Percentiles rank a stretch among this genome's conserved stretches.
phyloP scores from a whole-genome alignment of 768 basidiomycete species.

The Russula brevipes region DNA sequence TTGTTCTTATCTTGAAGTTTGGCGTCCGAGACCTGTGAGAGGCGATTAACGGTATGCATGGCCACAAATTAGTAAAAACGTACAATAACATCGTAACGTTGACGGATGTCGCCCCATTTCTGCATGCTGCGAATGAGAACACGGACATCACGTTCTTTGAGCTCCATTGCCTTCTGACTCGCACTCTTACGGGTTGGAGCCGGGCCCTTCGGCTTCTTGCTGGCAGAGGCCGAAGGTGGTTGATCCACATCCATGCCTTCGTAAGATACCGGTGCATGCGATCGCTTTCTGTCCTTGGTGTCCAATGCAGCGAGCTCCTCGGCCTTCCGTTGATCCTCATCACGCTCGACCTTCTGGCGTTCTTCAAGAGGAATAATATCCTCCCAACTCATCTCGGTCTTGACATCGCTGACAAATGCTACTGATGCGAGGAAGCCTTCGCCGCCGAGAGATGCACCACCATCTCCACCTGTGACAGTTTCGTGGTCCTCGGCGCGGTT shows the following conservation, averaged over 20 bases:
- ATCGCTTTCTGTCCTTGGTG: conserved; percentile 66
- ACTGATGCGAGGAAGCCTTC: conserved; percentile 95
- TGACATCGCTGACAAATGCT: conserved; percentile 94
- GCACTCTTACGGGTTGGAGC: conserved; percentile 81
- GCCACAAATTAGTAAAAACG: conserved; percentile 33
- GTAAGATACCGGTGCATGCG: conserved; percentile 82
- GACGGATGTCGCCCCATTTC: conserved; percentile 95
- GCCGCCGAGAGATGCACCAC: conserved; percentile 92
- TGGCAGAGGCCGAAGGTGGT: conserved; percentile 50
- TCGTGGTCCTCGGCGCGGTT: conserved; percentile 97
- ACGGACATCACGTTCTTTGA: conserved; percentile 96
- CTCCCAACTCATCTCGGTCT: conserved; percentile 99
- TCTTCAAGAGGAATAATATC: conserved; percentile 96
- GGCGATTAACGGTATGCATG: conserved; percentile 11
- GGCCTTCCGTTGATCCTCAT: conserved; percentile 68
- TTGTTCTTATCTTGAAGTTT: conserved; percentile 93
- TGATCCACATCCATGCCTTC: conserved; percentile 92
- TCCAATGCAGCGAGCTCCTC: conserved; percentile 69
- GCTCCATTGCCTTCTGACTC: conserved; percentile 90
- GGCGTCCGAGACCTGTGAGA: conserved; percentile 78
- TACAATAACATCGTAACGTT: conserved; percentile 92
- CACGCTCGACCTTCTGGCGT: conserved; percentile 75
- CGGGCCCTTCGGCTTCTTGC: conserved; percentile 71
- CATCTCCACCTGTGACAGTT: conserved; percentile 77
- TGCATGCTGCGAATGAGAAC: conserved; percentile 92